phyloP scores from a whole-genome alignment of 23 red algal species.

The Gracilaria gracilis region DNA sequence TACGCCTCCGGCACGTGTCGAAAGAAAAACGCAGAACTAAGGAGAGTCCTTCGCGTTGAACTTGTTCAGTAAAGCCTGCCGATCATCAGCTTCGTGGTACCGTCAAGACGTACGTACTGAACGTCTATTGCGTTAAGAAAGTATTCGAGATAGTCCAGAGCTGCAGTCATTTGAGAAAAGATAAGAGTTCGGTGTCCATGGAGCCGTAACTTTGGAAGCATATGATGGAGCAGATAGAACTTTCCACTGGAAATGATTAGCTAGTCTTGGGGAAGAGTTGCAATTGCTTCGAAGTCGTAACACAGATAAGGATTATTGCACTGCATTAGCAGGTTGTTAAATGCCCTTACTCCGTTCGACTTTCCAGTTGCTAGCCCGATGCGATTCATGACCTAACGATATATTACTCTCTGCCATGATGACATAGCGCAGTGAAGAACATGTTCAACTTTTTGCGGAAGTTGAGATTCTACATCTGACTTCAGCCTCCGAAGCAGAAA shows the following conservation, averaged over 20 bases:
- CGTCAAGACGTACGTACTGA: conserved; percentile 87
- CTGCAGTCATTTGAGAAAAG: conserved; percentile 98
- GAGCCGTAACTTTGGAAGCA: conserved; percentile 83
- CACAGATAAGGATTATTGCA: conserved; percentile 98
- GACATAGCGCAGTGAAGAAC: conserved; percentile 93
- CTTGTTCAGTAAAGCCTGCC: conserved; percentile 80
- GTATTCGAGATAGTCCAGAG: conserved; percentile 86
- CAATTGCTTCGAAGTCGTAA: conserved; percentile 80
- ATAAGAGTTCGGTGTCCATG: conserved; percentile 91
- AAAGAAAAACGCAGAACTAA: conserved; percentile 93
- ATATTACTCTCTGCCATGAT: conserved; percentile 93
- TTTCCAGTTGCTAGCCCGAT: conserved; percentile 75
- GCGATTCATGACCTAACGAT: conserved; percentile 76
- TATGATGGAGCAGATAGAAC: conserved; percentile 84
- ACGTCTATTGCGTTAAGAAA: conserved; percentile 79
- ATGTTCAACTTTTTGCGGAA: conserved; percentile 94
- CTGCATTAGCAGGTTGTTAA: conserved; percentile 96
- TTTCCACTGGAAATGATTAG: conserved; percentile 92
- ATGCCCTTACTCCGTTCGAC: conserved; percentile 50
- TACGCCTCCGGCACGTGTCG: conserved; percentile 92
- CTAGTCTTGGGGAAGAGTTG: conserved; percentile 67
- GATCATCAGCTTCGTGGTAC: conserved; percentile 89
- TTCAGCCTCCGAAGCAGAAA: conserved; percentile 94
- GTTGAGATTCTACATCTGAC: conserved; percentile 86
- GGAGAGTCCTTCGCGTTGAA: conserved; percentile 89